Evolutionary conservation across 192 early-diverging fungal species (phyloP).

Genomic region (Coemansia sp.): DNA sequence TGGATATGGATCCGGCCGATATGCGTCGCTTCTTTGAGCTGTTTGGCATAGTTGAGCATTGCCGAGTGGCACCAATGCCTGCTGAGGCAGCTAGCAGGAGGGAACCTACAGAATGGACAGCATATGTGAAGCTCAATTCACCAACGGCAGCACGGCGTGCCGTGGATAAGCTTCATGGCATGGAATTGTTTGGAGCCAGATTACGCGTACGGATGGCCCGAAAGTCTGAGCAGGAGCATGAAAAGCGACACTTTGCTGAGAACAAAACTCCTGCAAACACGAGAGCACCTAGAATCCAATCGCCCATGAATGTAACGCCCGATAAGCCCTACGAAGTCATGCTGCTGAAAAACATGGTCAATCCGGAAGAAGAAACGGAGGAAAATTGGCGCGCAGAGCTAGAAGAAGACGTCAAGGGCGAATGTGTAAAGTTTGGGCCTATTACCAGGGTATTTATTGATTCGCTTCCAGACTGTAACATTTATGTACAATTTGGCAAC

Average conservation of each 20-base stretch:
- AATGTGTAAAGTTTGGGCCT: constrained; percentile 76
- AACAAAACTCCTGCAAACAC: not conserved
- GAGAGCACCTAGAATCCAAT: not conserved
- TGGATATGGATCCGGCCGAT: constrained; percentile 69
- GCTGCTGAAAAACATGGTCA: constrained; percentile 29
- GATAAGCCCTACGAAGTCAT: constrained; percentile 8
- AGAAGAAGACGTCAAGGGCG: constrained; percentile 77
- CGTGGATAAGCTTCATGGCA: constrained; percentile 78
- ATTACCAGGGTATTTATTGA: constrained; percentile 76
- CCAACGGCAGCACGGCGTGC: constrained; percentile 74
- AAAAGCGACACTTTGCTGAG: constrained; percentile 14
- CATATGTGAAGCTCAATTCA: constrained; percentile 58
- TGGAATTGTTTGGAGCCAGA: constrained; percentile 66
- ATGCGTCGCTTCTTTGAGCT: constrained; percentile 76
- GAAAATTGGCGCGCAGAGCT: constrained; percentile 81
- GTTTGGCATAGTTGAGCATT: constrained; percentile 81
- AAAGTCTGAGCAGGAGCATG: constrained; percentile 27
- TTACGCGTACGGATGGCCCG: constrained; percentile 40
- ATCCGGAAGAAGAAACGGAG: constrained; percentile 67
- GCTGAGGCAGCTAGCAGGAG: constrained; percentile 27
- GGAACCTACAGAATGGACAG: constrained; percentile 58
- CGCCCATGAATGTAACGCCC: constrained; percentile 6
- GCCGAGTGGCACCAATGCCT: constrained; percentile 73
- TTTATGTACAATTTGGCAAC: constrained; percentile 81
- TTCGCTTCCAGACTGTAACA: constrained; percentile 64